Percentiles rank a stretch among this genome's conserved stretches.
Conservation (phyloP, 441 rosid genomes). For the Brassica hybrid region DNA sequence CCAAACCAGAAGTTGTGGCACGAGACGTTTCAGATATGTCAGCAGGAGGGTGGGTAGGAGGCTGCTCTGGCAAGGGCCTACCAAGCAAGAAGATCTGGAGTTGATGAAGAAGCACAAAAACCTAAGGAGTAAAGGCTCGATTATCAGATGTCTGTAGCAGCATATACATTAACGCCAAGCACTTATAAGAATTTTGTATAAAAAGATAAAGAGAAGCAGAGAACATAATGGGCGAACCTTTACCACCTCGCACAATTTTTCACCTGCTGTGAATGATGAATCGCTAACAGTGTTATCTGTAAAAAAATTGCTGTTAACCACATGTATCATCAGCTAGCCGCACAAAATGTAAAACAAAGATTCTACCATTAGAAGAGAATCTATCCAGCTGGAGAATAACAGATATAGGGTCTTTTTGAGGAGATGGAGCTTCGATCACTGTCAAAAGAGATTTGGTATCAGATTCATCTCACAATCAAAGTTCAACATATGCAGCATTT, state of each 20-base stretch:
- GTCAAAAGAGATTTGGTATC: slow-evolving; percentile 39
- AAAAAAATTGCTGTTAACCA: too few relatives aligned
- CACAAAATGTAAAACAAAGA: neutral
- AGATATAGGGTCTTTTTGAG: slow-evolving; percentile 78
- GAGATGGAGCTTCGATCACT: slow-evolving; percentile 93
- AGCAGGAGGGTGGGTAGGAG: slow-evolving; percentile 57
- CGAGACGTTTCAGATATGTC: slow-evolving; percentile 62
- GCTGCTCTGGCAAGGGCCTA: slow-evolving; percentile 78
- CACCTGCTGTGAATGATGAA: slow-evolving; percentile 76
- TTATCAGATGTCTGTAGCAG: slow-evolving; percentile 21
- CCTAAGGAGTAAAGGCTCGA: slow-evolving; percentile 52
- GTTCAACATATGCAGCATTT: slow-evolving; percentile 7
- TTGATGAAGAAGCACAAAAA: slow-evolving; percentile 90
- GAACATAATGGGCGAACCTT: slow-evolving; percentile 65
- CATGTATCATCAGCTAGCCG: neutral
- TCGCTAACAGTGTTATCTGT: slow-evolving; percentile 65
- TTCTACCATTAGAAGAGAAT: slow-evolving; percentile 62
- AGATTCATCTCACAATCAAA: slow-evolving; percentile 19
- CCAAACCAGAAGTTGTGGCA: slow-evolving; percentile 71
- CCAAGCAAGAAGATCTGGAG: slow-evolving; percentile 83
- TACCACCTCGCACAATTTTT: too few relatives aligned
- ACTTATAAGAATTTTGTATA: neutral
- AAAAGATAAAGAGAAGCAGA: neutral
- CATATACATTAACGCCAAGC: slow-evolving; percentile 9
- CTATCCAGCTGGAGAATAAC: slow-evolving; percentile 70